These are phyloP conservation scores for Pyrus hybrid DNA, from an alignment of 331 rosid genomes.

Conservation along the genomic window DNA sequence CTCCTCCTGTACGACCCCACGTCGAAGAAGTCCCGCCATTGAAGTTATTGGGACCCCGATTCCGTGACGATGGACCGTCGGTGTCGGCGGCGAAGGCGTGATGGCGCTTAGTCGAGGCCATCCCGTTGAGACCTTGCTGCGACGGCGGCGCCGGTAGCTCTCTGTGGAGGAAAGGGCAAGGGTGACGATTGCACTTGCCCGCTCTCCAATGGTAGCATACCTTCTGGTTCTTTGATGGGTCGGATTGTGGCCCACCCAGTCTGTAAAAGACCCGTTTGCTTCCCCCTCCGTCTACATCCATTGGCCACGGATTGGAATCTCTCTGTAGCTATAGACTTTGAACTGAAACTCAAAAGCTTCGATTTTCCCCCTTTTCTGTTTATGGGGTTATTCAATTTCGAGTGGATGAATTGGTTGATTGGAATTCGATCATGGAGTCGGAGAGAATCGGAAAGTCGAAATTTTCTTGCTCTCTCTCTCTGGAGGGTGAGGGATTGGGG, in stretches of 20 bases:
- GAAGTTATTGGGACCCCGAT: constrained; percentile 39
- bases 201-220: constrained; percentile 93
- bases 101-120: constrained; percentile 52
- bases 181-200: constrained; percentile 73
- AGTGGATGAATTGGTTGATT: background rate
- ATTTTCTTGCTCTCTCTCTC: background rate
- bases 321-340: background rate
- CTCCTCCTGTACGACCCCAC: constrained; percentile 47
- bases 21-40: constrained; percentile 35
- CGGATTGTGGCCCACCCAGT: constrained; percentile 42
- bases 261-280: constrained; percentile 68
- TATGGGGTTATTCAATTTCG: background rate
- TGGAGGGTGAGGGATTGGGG: too few relatives aligned
- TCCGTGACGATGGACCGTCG: constrained; percentile 40
- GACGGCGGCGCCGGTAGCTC: constrained; percentile 43
- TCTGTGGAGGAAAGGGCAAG: constrained; percentile 66
- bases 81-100: constrained; percentile 37
- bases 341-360: background rate
- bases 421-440: constrained; percentile 15
- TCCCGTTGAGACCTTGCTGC: constrained; percentile 32
- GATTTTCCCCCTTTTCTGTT: background rate
- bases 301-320: constrained; percentile 11
- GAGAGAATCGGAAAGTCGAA: constrained; percentile 3
- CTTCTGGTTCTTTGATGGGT: constrained; percentile 40
- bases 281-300: constrained; percentile 74